phyloP scores from a whole-genome alignment of 2,329 filamentous ascomycete species.

The Penicillium occitanis region DNA sequence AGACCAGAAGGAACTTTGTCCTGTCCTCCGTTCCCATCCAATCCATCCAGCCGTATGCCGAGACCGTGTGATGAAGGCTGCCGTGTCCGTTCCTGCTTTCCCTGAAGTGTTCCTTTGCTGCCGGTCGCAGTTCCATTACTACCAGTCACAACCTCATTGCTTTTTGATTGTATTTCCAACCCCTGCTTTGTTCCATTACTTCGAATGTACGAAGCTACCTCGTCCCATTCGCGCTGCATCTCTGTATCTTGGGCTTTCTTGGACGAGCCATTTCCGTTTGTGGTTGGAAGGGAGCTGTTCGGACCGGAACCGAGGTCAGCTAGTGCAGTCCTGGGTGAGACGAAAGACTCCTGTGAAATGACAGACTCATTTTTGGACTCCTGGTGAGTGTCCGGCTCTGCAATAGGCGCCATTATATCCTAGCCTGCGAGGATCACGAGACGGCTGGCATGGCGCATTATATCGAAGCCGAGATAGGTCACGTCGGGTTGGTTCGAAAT shows the following conservation, averaged over 20 bases:
- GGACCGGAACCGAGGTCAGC: slow-evolving; percentile 21
- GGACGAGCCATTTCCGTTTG: not conserved
- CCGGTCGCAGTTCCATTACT: not conserved
- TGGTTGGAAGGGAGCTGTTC: slow-evolving; percentile 10
- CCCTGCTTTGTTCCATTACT: not conserved
- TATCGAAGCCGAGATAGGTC: not conserved
- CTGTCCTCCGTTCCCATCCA: not conserved
- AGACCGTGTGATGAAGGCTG: slow-evolving; percentile 13
- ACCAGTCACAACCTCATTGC: not conserved
- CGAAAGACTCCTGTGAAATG: not conserved
- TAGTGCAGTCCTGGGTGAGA: slow-evolving; percentile 10
- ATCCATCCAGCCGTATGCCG: slow-evolving; percentile 13
- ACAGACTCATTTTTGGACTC: not conserved
- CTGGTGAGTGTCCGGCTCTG: not conserved
- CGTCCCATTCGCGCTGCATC: slow-evolving; percentile 19
- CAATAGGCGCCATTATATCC: slow-evolving; percentile 18
- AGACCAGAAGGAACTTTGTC: not conserved
- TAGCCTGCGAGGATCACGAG: not conserved
- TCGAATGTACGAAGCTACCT: slow-evolving; percentile 5
- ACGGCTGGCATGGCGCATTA: slow-evolving; percentile 15
- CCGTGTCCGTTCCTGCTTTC: not conserved
- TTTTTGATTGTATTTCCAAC: not conserved
- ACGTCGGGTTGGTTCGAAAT: not conserved
- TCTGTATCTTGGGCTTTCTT: slow-evolving; percentile 15
- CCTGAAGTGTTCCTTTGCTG: not conserved